Evolutionary conservation across 192 early-diverging fungal species (phyloP).

Genomic region (Piromyces finnis): DNA sequence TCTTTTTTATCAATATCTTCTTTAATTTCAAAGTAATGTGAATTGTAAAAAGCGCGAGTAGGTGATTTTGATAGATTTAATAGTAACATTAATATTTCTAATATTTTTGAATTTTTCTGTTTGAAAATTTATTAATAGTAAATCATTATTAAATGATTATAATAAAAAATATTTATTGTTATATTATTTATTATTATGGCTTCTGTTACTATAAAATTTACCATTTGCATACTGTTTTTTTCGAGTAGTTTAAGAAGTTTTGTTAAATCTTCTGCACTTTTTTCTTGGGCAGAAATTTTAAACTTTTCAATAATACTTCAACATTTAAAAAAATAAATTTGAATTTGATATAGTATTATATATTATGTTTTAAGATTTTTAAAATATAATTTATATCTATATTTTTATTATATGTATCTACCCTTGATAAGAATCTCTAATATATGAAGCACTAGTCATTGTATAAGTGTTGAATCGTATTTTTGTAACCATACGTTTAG

Average conservation of each 20-base stretch:
- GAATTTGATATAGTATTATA: no score
- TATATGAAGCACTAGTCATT: not conserved
- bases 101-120: not conserved
- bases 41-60: not conserved
- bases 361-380: no score
- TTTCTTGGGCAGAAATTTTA: not conserved
- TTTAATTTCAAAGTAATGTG: not conserved
- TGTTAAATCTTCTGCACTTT: not conserved
- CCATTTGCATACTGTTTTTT: not conserved
- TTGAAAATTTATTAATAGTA: not conserved
- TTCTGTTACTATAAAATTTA: not conserved
- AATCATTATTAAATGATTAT: no score
- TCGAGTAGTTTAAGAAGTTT: not conserved
- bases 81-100: not conserved
- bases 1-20: not conserved
- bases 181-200: no score
- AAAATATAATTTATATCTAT: no score
- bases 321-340: not conserved
- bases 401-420: not conserved
- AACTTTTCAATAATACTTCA: not conserved
- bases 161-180: no score
- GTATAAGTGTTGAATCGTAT: not conserved
- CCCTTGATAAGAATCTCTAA: not conserved
- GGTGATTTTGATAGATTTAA: not conserved
- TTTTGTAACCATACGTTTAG: not conserved